Conservation (phyloP, 208 protist species). For the Strigomonas culicis region DNA sequence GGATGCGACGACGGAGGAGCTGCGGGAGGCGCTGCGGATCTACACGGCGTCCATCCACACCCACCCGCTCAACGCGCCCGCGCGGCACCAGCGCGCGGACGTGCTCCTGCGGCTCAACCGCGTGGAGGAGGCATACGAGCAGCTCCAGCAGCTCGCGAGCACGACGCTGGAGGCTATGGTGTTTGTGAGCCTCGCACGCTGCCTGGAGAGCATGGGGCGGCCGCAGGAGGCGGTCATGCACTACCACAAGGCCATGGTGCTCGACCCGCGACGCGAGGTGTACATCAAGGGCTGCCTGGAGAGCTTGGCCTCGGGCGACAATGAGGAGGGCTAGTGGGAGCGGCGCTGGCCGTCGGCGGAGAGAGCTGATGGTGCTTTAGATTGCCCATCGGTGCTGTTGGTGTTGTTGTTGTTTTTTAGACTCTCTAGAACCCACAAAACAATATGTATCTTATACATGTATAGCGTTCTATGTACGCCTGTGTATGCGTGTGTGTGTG, state of each 20-base stretch:
- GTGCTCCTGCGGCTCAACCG: constrained; percentile 78
- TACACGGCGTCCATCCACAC: constrained; percentile 67
- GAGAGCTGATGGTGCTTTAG: too few species aligned
- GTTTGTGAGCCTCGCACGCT: constrained; percentile 86
- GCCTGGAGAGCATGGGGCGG: constrained; percentile 44
- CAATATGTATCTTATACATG: too few species aligned
- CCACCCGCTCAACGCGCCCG: constrained; percentile 82
- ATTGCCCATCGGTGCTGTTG: neutral
- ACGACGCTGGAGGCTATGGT: constrained; percentile 86
- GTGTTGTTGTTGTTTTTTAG: neutral
- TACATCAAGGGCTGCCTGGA: constrained; percentile 73
- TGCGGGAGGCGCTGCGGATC: constrained; percentile 63
- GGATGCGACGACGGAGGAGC: constrained; percentile 34
- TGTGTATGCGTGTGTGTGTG: too few species aligned
- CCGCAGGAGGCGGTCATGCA: constrained; percentile 46
- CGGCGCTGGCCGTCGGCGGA: neutral
- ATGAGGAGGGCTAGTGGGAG: constrained; percentile 4
- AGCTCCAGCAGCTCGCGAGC: constrained; percentile 69
- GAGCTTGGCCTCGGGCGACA: constrained; percentile 32
- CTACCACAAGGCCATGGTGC: constrained; percentile 66
- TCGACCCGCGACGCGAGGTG: constrained; percentile 67
- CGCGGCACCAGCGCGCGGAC: constrained; percentile 87
- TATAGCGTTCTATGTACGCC: too few species aligned
- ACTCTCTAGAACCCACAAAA: too few species aligned
- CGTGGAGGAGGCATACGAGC: constrained; percentile 58